phyloP scores from a whole-genome alignment of 495 filamentous ascomycete genomes.

The Neurospora sp. region DNA sequence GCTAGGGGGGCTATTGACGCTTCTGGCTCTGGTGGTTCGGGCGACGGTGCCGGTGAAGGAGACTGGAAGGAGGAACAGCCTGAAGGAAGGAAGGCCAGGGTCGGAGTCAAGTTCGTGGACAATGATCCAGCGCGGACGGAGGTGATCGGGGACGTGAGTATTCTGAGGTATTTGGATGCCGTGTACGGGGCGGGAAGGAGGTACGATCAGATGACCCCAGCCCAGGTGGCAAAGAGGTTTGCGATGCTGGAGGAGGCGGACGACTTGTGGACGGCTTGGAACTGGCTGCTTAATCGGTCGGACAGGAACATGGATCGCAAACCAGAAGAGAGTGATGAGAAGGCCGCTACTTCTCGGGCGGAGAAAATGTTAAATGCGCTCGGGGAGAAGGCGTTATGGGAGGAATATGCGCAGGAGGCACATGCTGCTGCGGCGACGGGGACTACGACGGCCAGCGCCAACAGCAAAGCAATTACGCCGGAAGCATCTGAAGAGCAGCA shows the following conservation, averaged over 20 bases:
- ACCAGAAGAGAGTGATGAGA: neutral
- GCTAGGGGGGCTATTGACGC: constrained; percentile 34
- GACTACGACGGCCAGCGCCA: constrained; percentile 21
- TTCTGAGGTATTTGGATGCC: constrained; percentile 47
- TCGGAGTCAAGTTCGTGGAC: constrained; percentile 42
- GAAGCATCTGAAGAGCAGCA: neutral
- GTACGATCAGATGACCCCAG: constrained; percentile 18
- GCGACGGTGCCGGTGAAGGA: neutral
- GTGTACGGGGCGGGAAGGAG: constrained; percentile 27
- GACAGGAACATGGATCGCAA: neutral
- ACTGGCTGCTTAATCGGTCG: constrained; percentile 3
- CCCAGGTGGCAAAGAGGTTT: constrained; percentile 26
- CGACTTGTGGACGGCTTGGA: constrained; percentile 28
- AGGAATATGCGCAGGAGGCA: constrained; percentile 20
- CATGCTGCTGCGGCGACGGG: constrained; percentile 35
- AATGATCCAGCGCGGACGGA: constrained; percentile 37
- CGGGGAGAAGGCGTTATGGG: constrained; percentile 12
- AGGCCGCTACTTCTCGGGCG: neutral
- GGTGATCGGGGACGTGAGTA: constrained; percentile 36
- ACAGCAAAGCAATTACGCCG: neutral
- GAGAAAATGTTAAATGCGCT: constrained; percentile 1
- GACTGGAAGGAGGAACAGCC: neutral
- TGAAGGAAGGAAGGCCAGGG: neutral
- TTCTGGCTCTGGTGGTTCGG: neutral
- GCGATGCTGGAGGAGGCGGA: constrained; percentile 29